These are phyloP conservation scores for Coemansia sp. DNA, from an alignment of 192 early-diverging fungal species.

Conservation along the genomic window DNA sequence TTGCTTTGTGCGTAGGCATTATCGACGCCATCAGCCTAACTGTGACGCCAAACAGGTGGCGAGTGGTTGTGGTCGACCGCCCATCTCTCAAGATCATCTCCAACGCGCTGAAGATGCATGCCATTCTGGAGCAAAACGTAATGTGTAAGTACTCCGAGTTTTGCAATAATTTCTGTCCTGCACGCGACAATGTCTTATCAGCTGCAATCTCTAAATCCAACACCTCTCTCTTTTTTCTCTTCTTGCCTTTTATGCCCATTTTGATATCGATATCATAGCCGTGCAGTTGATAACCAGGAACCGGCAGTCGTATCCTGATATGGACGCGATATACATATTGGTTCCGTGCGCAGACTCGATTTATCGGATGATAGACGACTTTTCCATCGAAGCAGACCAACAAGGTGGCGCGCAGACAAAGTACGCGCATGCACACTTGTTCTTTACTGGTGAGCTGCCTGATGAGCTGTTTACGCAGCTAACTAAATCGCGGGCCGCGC, in stretches of 20 bases:
- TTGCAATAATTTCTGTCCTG: too few relatives aligned
- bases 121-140: slow-evolving; percentile 47
- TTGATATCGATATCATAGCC: slow-evolving; percentile 15
- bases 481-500: slow-evolving; percentile 34
- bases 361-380: slow-evolving; percentile 45
- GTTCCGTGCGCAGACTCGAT: slow-evolving; percentile 47
- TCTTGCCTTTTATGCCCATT: neutral
- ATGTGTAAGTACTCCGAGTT: slow-evolving; percentile 20
- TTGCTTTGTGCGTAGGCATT: slow-evolving; percentile 27
- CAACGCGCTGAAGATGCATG: slow-evolving; percentile 47
- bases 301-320: slow-evolving; percentile 46
- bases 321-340: slow-evolving; percentile 54
- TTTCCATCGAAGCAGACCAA: slow-evolving; percentile 9
- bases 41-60: slow-evolving; percentile 38
- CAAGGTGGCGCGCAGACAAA: slow-evolving; percentile 3
- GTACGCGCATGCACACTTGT: slow-evolving; percentile 47
- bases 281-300: slow-evolving; percentile 44
- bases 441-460: slow-evolving; percentile 50
- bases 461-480: slow-evolving; percentile 41
- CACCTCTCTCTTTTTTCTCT: too few relatives aligned
- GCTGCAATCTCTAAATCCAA: neutral
- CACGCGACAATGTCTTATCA: neutral
- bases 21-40: slow-evolving; percentile 39
- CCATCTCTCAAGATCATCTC: slow-evolving; percentile 51
- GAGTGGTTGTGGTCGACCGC: slow-evolving; percentile 49